Evolutionary conservation across 1,139 yeast species (phyloP).

Genomic region (Spencermartinsiella ligniputridi): DNA sequence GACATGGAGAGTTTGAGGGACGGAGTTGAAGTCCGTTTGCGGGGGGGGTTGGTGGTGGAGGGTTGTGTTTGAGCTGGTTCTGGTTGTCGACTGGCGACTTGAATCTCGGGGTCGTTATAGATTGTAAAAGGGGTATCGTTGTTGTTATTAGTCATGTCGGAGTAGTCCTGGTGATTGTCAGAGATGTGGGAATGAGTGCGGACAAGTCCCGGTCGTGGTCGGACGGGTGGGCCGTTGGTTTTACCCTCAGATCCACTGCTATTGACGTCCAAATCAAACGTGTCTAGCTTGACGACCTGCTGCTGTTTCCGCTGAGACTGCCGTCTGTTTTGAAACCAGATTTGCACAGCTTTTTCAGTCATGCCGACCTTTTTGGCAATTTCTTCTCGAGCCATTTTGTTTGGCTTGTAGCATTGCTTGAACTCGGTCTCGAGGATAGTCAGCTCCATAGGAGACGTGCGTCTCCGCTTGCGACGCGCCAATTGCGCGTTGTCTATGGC

Average conservation of each 20-base stretch:
- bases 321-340: constrained; percentile 96
- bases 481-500: constrained; percentile 82
- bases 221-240: neutral
- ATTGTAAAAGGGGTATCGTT: neutral
- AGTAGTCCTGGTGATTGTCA: neutral
- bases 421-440: constrained; percentile 78
- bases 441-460: constrained; percentile 86
- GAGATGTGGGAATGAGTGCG: neutral
- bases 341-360: constrained; percentile 97
- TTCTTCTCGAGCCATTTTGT: constrained; percentile 64
- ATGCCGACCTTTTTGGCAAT: constrained; percentile 77
- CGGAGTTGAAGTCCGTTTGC: constrained; percentile 5
- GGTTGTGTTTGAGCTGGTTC: neutral
- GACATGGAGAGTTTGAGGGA: constrained; percentile 32
- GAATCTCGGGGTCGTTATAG: constrained; percentile 4
- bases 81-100: neutral
- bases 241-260: neutral
- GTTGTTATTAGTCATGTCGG: neutral
- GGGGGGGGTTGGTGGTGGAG: neutral
- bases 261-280: neutral
- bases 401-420: constrained; percentile 72
- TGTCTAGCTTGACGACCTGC: neutral
- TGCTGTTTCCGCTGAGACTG: constrained; percentile 56
- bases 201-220: neutral
- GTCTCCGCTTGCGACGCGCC: constrained; percentile 90